These are phyloP conservation scores for Cordyceps javanica DNA, from an alignment of 2,329 filamentous ascomycete species.

Conservation along the genomic window DNA sequence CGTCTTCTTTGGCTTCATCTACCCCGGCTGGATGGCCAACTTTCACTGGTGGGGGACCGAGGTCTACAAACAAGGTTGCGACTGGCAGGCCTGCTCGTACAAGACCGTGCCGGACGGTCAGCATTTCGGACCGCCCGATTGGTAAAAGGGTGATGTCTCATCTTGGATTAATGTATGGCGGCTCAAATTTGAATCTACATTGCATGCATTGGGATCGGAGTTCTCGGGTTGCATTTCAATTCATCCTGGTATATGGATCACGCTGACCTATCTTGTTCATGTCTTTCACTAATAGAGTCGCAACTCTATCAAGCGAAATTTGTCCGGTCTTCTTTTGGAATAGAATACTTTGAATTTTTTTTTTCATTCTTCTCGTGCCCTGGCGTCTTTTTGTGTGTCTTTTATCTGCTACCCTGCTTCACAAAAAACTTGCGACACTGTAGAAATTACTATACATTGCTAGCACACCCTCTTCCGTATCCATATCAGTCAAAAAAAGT, in stretches of 20 bases:
- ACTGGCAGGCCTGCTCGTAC: constrained; percentile 77
- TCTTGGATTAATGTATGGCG: not conserved
- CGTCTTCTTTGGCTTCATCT: constrained; percentile 82
- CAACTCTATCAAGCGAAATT: not conserved
- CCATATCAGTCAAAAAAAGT: not conserved
- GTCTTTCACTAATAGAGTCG: not conserved
- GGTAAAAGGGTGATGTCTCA: constrained; percentile 32
- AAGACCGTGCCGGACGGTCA: constrained; percentile 55
- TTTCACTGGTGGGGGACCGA: constrained; percentile 90
- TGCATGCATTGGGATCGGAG: not conserved
- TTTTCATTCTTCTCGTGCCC: not conserved
- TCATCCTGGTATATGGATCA: not conserved
- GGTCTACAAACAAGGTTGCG: constrained; percentile 75
- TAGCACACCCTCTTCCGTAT: not conserved
- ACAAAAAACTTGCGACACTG: constrained; percentile 14
- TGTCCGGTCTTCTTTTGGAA: not conserved
- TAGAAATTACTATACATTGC: constrained; percentile 29
- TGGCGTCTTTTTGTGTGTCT: not conserved
- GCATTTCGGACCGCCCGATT: constrained; percentile 59
- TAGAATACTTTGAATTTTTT: not conserved
- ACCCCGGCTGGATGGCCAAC: constrained; percentile 64
- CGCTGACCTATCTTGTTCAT: not conserved
- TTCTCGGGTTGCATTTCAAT: not conserved
- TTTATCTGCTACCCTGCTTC: not conserved
- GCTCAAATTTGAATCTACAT: not conserved